Conservation (phyloP, 2,329 filamentous ascomycete species). For the Cytospora leucostoma region DNA sequence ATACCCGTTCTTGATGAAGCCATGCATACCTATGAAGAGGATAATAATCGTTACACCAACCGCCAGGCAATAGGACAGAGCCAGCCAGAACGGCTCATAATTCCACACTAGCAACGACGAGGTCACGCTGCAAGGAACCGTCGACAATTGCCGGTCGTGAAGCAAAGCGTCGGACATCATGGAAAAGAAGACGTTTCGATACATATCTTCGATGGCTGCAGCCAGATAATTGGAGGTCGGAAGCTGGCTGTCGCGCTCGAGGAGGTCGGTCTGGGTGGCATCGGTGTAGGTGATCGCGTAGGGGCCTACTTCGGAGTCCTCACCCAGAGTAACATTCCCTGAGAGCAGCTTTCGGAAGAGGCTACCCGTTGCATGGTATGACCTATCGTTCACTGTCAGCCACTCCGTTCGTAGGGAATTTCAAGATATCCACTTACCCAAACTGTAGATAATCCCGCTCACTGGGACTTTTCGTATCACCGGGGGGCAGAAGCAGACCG, state of each 20-base stretch:
- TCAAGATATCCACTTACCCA: slow-evolving; percentile 14
- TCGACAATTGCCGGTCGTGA: slow-evolving; percentile 14
- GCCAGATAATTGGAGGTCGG: slow-evolving; percentile 18
- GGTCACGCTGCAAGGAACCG: slow-evolving; percentile 12
- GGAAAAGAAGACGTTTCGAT: slow-evolving; percentile 25
- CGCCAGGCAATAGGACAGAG: slow-evolving; percentile 25
- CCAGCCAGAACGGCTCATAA: slow-evolving; percentile 27
- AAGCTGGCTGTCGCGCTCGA: slow-evolving; percentile 15
- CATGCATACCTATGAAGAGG: slow-evolving; percentile 21
- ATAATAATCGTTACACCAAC: slow-evolving; percentile 21
- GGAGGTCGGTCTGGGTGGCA: slow-evolving; percentile 19
- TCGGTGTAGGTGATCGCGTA: slow-evolving; percentile 15
- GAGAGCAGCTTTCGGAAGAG: slow-evolving; percentile 23
- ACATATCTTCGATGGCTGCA: slow-evolving; percentile 12
- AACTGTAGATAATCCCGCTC: slow-evolving; percentile 23
- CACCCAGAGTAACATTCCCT: slow-evolving; percentile 24
- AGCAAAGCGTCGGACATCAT: slow-evolving; percentile 24
- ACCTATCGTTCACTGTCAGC: slow-evolving; percentile 2
- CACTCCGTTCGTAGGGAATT: not conserved
- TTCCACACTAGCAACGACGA: slow-evolving; percentile 25
- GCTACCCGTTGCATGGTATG: slow-evolving; percentile 25
- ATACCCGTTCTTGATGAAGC: slow-evolving; percentile 25
- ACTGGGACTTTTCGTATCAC: slow-evolving; percentile 18
- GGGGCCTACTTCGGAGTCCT: slow-evolving; percentile 5
- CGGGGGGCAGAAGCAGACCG: slow-evolving; percentile 18